phyloP scores from a whole-genome alignment of 345 rosid species.

The Rhodamnia rubescens region DNA sequence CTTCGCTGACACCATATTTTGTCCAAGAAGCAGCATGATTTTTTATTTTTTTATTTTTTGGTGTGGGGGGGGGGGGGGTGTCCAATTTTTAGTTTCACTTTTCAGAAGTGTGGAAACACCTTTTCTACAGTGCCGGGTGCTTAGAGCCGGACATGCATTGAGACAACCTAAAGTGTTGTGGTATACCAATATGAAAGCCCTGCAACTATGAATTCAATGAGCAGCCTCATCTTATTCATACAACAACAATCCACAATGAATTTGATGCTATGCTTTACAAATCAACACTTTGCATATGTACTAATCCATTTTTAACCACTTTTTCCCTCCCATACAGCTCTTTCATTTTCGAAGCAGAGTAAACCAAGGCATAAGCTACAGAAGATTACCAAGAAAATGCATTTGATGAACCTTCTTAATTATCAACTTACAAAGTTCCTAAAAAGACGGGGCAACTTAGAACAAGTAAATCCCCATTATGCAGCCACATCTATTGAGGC shows the following conservation, averaged over 20 bases:
- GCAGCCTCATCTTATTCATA: background rate
- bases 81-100: background rate
- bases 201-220: background rate
- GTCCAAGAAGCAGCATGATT: background rate
- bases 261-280: background rate
- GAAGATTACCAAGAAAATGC: background rate
- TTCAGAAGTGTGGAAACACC: background rate
- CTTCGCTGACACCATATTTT: background rate
- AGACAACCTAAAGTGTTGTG: background rate
- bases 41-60: too few relatives aligned
- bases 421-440: background rate
- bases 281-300: background rate
- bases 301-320: background rate
- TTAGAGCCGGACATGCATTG: background rate
- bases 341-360: background rate
- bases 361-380: background rate
- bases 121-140: background rate
- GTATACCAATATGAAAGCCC: background rate
- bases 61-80: background rate
- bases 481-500: background rate
- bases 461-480: background rate
- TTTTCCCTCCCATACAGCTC: background rate
- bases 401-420: background rate
- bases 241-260: background rate
- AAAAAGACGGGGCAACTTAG: background rate